phyloP scores from a whole-genome alignment of 2,329 filamentous ascomycete species.

The Alternaria dauci region DNA sequence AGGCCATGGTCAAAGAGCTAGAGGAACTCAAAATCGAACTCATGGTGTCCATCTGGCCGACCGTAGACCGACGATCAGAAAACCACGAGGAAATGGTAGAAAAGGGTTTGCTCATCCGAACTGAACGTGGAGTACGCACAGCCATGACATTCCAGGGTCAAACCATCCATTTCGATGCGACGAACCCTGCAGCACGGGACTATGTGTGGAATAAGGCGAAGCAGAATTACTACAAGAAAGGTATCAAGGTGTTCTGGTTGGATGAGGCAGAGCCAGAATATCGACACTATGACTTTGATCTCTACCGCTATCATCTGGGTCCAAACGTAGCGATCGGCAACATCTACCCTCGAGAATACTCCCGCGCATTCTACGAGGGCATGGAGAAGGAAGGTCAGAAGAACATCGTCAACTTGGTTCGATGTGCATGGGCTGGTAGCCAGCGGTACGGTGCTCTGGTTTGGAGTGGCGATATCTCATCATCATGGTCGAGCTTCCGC shows the following conservation, averaged over 20 bases:
- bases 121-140: slow-evolving; percentile 66
- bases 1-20: slow-evolving; percentile 70
- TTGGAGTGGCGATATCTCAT: slow-evolving; percentile 73
- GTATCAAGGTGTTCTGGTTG: slow-evolving; percentile 72
- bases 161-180: slow-evolving; percentile 69
- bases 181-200: slow-evolving; percentile 65
- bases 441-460: slow-evolving; percentile 72
- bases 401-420: slow-evolving; percentile 67
- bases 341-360: slow-evolving; percentile 67
- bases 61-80: slow-evolving; percentile 66
- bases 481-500: slow-evolving; percentile 67
- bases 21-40: slow-evolving; percentile 67
- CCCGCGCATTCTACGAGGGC: slow-evolving; percentile 68
- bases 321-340: slow-evolving; percentile 65
- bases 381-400: slow-evolving; percentile 61
- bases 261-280: slow-evolving; percentile 76
- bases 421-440: slow-evolving; percentile 66
- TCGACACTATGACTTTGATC: slow-evolving; percentile 70
- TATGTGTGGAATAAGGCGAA: slow-evolving; percentile 69
- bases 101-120: slow-evolving; percentile 66
- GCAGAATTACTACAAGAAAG: slow-evolving; percentile 68
- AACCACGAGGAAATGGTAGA: slow-evolving; percentile 71
- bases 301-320: slow-evolving; percentile 68
- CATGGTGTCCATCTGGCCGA: slow-evolving; percentile 76
- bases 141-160: slow-evolving; percentile 68